Evolutionary conservation across 2,329 filamentous ascomycete species (phyloP).

Genomic region (Ophiosphaerella korrae): DNA sequence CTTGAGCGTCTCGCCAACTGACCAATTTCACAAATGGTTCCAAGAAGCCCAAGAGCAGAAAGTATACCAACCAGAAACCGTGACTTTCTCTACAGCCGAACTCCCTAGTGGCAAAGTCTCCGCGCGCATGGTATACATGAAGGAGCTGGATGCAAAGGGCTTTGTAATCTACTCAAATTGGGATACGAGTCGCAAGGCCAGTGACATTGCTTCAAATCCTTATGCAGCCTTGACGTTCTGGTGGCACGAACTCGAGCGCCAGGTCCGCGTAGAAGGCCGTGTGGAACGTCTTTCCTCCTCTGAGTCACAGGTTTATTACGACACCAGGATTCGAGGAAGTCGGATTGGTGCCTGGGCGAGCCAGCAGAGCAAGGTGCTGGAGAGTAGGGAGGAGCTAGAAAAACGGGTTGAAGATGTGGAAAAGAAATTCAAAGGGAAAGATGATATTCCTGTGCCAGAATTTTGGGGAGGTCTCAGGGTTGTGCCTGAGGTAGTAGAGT

Average conservation of each 20-base stretch:
- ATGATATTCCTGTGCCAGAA: constrained; percentile 85
- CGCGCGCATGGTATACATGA: constrained; percentile 88
- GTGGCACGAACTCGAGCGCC: constrained; percentile 85
- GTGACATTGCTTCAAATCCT: constrained; percentile 73
- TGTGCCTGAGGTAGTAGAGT: constrained; percentile 85
- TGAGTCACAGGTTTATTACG: constrained; percentile 73
- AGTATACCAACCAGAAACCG: constrained; percentile 83
- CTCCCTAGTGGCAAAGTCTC: constrained; percentile 85
- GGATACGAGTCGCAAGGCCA: constrained; percentile 72
- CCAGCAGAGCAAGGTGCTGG: constrained; percentile 78
- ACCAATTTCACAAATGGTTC: constrained; percentile 93
- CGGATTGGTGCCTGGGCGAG: constrained; percentile 93
- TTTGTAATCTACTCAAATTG: constrained; percentile 97
- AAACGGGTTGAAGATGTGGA: constrained; percentile 77
- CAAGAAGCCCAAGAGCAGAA: constrained; percentile 65
- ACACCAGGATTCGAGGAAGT: constrained; percentile 74
- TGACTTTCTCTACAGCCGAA: constrained; percentile 81
- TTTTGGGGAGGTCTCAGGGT: constrained; percentile 95
- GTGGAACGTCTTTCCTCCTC: constrained; percentile 68
- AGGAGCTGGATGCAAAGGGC: constrained; percentile 82
- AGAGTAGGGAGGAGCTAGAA: constrained; percentile 74
- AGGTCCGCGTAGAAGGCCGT: constrained; percentile 85
- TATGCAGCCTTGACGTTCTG: constrained; percentile 86
- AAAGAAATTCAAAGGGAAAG: constrained; percentile 72
- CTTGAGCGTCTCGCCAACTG: constrained; percentile 69